Evolutionary conservation across 257 asterid genomes (phyloP).

Genomic region (Sherardia arvensis): DNA sequence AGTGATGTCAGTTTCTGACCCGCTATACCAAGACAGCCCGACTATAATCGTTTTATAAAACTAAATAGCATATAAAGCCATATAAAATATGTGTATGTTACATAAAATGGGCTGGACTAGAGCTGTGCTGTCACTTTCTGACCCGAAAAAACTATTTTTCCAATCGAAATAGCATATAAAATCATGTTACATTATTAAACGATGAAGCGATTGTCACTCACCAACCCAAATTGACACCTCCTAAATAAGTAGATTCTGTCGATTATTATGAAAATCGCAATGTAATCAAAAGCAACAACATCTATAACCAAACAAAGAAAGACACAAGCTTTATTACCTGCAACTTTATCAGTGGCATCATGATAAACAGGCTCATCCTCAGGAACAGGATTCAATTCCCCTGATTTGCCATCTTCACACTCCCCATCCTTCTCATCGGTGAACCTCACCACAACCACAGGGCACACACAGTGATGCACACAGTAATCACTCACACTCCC

Average conservation of each 20-base stretch:
- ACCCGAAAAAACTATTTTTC: not conserved
- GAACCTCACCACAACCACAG: constrained; percentile 64
- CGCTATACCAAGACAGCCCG: no score
- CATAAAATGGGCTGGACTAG: not conserved
- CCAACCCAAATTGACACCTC: not conserved
- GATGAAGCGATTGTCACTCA: no score
- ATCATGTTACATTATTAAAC: no score
- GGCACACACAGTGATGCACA: constrained; percentile 71
- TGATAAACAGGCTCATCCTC: constrained; percentile 54
- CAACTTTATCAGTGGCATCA: constrained; percentile 48
- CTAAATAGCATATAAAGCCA: not conserved
- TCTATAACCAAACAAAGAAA: not conserved
- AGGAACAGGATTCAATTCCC: constrained; percentile 33
- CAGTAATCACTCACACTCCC: constrained; percentile 83
- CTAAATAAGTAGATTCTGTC: not conserved
- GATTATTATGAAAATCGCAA: not conserved
- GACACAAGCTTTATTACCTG: constrained; percentile 21
- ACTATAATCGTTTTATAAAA: not conserved
- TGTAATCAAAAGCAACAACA: not conserved
- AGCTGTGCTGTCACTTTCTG: not conserved
- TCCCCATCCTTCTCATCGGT: constrained; percentile 51
- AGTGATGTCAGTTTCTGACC: not conserved
- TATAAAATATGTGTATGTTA: no score
- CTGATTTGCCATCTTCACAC: constrained; percentile 20
- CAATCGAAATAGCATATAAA: not conserved